These are phyloP conservation scores for Scutellaria barbata DNA, from an alignment of 257 asterid genomes.

Conservation along the genomic window DNA sequence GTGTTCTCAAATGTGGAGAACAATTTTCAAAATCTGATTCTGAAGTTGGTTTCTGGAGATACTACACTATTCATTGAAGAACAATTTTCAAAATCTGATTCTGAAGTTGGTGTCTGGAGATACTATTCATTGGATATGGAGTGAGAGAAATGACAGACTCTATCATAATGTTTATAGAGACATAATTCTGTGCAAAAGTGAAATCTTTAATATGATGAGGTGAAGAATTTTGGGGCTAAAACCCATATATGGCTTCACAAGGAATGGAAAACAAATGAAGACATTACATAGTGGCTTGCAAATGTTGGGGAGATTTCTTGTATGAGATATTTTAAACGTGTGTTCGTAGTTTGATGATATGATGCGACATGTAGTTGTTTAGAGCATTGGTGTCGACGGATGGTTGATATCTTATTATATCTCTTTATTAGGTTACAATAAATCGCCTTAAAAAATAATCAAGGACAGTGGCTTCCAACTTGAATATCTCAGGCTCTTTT, in stretches of 20 bases:
- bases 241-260: not conserved
- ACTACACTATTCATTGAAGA: not conserved
- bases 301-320: not conserved
- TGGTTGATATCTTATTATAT: too few species aligned
- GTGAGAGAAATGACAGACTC: not conserved
- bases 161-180: not conserved
- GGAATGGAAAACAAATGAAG: not conserved
- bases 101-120: not conserved
- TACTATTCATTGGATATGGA: not conserved
- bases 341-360: not conserved
- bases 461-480: not conserved
- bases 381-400: too few species aligned
- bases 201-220: not conserved
- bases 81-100: not conserved
- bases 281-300: not conserved
- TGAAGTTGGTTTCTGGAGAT: not conserved
- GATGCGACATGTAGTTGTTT: not conserved
- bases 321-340: not conserved
- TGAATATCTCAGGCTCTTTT: slow-evolving; percentile 12
- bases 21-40: not conserved
- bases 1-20: not conserved
- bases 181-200: not conserved
- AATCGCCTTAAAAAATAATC: too few species aligned
- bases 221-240: not conserved
- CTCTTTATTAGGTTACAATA: too few species aligned